These are phyloP conservation scores for Tylopilus felleus DNA, from an alignment of 768 basidiomycete species.

Conservation along the genomic window DNA sequence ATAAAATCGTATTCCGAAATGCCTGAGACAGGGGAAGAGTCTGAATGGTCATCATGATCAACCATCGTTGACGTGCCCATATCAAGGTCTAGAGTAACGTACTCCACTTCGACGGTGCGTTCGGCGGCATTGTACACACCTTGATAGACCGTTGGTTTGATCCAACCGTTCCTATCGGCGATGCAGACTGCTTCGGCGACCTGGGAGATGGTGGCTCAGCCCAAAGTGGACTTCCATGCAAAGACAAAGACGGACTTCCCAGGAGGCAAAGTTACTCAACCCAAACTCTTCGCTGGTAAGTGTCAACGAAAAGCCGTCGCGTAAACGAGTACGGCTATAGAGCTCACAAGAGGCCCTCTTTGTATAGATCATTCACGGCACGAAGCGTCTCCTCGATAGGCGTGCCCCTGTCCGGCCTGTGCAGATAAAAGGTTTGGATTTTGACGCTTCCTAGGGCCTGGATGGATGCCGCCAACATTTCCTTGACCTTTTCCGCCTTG, in stretches of 20 bases:
- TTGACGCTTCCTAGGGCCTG: not conserved
- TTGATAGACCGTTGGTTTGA: conserved; percentile 50
- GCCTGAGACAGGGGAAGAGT: conserved; percentile 42
- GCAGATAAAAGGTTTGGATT: conserved; percentile 8
- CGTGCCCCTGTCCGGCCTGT: conserved; percentile 41
- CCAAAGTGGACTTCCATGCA: not conserved
- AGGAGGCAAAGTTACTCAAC: conserved; percentile 20
- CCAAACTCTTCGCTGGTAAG: conserved; percentile 13
- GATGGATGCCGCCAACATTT: not conserved
- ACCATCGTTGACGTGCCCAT: too few relatives aligned
- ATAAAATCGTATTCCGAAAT: conserved; percentile 41
- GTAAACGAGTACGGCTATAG: not conserved
- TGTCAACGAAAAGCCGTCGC: not conserved
- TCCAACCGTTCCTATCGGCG: conserved; percentile 43
- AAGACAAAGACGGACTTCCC: conserved; percentile 26
- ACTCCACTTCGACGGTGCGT: conserved; percentile 22
- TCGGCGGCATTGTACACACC: conserved; percentile 47
- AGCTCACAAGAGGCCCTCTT: conserved; percentile 48
- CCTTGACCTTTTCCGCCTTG: not conserved
- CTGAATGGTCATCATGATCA: conserved; percentile 5
- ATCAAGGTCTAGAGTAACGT: not conserved
- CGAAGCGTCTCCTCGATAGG: conserved; percentile 47
- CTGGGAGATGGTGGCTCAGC: conserved; percentile 1
- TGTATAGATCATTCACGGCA: conserved; percentile 46
- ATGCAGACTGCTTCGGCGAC: conserved; percentile 46